Conservation (phyloP, 129 eudicot genomes). For the Pseudognaphalium luteoalbum region DNA sequence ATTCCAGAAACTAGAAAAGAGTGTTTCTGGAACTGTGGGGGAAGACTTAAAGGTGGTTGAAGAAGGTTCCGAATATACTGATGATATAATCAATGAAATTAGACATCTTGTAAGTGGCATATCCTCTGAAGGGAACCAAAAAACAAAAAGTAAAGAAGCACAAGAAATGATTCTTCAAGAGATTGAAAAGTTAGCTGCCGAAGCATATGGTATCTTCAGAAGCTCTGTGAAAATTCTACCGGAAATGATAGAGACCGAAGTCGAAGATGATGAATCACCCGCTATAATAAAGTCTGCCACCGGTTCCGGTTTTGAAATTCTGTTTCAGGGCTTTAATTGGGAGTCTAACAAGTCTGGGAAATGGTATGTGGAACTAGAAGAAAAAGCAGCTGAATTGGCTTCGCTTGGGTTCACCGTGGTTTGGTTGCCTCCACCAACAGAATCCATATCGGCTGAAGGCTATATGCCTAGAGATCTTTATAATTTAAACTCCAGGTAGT, state of each 20-base stretch:
- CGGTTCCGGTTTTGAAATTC: slow-evolving; percentile 80
- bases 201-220: slow-evolving; percentile 92
- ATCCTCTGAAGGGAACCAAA: slow-evolving; percentile 61
- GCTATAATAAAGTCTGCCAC: slow-evolving; percentile 68
- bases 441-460: slow-evolving; percentile 94
- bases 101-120: slow-evolving; percentile 76
- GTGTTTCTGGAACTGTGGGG: slow-evolving; percentile 2
- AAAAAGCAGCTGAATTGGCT: slow-evolving; percentile 65
- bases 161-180: slow-evolving; percentile 86
- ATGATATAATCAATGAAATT: slow-evolving; percentile 80
- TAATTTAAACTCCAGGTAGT: slow-evolving; percentile 82
- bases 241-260: slow-evolving; percentile 39
- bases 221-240: slow-evolving; percentile 47
- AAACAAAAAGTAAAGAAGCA: slow-evolving; percentile 62
- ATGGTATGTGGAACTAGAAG: slow-evolving; percentile 81
- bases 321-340: slow-evolving; percentile 97
- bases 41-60: slow-evolving; percentile 11
- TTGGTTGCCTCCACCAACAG: slow-evolving; percentile 99
- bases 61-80: slow-evolving; percentile 49
- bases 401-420: slow-evolving; percentile 75
- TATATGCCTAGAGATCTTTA: slow-evolving; percentile 95
- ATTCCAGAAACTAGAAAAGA: slow-evolving; percentile 21
- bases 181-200: slow-evolving; percentile 95
- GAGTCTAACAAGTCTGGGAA: slow-evolving; percentile 89
- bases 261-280: slow-evolving; percentile 39